Base-by-base conservation (phyloP, 768 basidiomycete species). In the Mycena filopes region DNA sequence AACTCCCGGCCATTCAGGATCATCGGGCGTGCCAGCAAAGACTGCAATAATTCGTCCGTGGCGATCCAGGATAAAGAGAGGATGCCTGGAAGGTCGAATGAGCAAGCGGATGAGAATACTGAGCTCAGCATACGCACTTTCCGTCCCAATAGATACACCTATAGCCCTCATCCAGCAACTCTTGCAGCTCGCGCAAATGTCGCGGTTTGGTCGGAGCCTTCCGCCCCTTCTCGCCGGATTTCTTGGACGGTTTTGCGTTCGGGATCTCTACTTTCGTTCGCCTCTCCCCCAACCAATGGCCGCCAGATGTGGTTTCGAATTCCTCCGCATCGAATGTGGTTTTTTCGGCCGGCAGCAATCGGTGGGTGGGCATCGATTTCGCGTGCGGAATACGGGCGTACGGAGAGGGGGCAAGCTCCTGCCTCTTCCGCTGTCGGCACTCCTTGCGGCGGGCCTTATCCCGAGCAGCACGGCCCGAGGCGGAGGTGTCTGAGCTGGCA, bases 11-110 rank as follows among this genome's bases (percentile, higher is more conserved):
- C 69, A 66, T 12, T 53, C 47, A 3, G 56, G 48, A 38, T 69
- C 65, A n/a, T 60, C 62, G 8, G 71, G 69, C 10, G 60, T n/a
- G 3, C 60, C 64, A 8, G 58, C 67, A 16, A 72, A 57, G n/a
- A 50, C 57, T 0, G 25, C 40, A 20, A 70, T 56, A 9, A 70
- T 36, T 4, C 63, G 38, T 4, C 63, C 67, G 9, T 59, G 28
- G 21, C 43, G 46, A 28, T 70, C 61, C 13, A 59, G 21, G 28
- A 70, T 55, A 25, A 62, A 56, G 4, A 49, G 20, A 11, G 57
- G 57, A 13, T 42, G 15, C 23, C 57, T 59, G 56, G 0, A 18
- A 33, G 47, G 28, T 47, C 20, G 23, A 23, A 15, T 55, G 10
- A 66, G 45, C 3, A 29, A 16, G 4, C 41, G 26, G 21, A 28